Percentiles rank a stretch among this genome's conserved stretches.
Conservation (phyloP, 106 monocot species). For the Dendrobium catenatum region DNA sequence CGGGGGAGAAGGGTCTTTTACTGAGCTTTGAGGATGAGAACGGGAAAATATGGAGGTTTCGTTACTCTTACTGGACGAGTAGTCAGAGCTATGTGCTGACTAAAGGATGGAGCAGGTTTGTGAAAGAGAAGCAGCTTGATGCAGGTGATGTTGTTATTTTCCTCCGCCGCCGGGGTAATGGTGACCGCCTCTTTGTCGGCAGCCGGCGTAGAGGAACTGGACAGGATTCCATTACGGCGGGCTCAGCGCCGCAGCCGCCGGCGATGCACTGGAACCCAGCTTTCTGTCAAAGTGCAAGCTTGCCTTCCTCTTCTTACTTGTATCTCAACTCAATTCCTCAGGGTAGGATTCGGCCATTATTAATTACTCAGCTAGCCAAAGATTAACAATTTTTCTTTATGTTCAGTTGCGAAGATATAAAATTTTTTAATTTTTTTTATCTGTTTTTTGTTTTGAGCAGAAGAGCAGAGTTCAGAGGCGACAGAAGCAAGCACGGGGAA, state of each 20-base stretch:
- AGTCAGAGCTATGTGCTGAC: conserved; percentile 82
- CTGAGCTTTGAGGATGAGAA: conserved; percentile 63
- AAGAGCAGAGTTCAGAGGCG: conserved; percentile 1
- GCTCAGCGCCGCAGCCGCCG: not conserved
- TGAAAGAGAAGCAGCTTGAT: conserved; percentile 60
- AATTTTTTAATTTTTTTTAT: not conserved
- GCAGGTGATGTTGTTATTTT: conserved; percentile 59
- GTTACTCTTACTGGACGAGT: conserved; percentile 81
- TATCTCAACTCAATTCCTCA: conserved; percentile 19
- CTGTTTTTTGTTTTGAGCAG: conserved; percentile 8
- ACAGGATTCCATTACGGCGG: not conserved
- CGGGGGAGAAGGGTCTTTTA: conserved; percentile 56
- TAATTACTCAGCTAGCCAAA: too few species aligned
- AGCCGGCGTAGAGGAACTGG: conserved; percentile 14
- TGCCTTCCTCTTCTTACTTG: conserved; percentile 8
- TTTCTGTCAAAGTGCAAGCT: not conserved
- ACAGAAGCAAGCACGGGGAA: conserved; percentile 1
- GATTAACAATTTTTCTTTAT: too few species aligned
- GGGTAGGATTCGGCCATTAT: not conserved
- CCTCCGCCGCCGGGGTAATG: conserved; percentile 8
- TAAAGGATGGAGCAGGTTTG: conserved; percentile 74
- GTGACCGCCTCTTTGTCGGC: conserved; percentile 18
- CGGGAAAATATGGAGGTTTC: conserved; percentile 50
- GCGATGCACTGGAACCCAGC: conserved; percentile 11
- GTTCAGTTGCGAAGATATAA: too few species aligned